Conservation (phyloP, 129 eudicot genomes). For the carrot (Daucus carota) region DNA sequence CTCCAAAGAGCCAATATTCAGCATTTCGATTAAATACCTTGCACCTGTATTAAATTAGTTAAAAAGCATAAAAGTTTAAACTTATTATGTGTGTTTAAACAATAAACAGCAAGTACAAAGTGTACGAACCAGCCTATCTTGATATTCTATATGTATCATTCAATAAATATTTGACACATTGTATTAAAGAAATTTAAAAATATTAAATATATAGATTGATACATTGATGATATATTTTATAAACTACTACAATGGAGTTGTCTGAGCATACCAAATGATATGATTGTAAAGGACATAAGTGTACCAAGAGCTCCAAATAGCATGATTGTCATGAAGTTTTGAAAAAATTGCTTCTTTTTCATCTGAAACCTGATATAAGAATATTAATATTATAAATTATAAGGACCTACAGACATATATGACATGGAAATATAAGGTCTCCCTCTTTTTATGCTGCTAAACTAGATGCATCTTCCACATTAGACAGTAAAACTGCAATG, state of each 20-base stretch:
- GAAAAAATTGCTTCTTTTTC: constrained; percentile 75
- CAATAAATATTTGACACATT: not conserved
- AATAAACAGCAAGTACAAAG: not conserved
- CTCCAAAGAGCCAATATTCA: constrained; percentile 55
- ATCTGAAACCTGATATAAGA: constrained; percentile 58
- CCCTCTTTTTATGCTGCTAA: not conserved
- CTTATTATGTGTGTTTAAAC: not conserved
- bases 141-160: not conserved
- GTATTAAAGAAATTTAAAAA: not conserved
- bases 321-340: constrained; percentile 58
- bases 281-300: constrained; percentile 61
- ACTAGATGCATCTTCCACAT: not conserved
- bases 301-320: constrained; percentile 79
- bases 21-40: constrained; percentile 28
- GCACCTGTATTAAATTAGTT: constrained; percentile 42
- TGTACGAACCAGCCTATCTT: not conserved
- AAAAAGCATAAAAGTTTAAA: not conserved
- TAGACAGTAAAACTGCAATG: not conserved
- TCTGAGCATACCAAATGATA: constrained; percentile 37
- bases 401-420: not conserved
- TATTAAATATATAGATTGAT: too few relatives aligned
- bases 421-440: not conserved
- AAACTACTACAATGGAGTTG: constrained; percentile 2
- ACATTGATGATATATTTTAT: too few relatives aligned
- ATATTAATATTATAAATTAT: not conserved